Conservation (phyloP, 2,329 filamentous ascomycete species). For the Colletotrichum lini region DNA sequence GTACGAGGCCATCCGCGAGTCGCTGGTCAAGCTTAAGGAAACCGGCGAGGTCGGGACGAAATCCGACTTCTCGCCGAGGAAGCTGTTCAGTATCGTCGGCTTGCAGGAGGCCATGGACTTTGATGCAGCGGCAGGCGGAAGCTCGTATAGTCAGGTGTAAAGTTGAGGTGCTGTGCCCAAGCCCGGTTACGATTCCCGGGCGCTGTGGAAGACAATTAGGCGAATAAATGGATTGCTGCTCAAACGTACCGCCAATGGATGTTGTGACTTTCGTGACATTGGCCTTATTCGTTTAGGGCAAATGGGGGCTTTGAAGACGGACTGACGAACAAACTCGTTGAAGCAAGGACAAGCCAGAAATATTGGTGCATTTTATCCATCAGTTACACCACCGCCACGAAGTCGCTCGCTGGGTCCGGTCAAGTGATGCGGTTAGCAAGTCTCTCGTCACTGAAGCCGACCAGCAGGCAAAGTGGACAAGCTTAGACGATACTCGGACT, state of each 20-base stretch:
- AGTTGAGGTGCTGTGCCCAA: neutral
- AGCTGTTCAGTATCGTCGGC: slow-evolving; percentile 67
- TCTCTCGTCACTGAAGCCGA: neutral
- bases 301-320: neutral
- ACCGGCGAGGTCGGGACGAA: slow-evolving; percentile 55
- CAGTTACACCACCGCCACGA: neutral
- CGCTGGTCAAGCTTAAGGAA: slow-evolving; percentile 54
- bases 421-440: neutral
- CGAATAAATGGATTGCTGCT: accelerated
- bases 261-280: neutral
- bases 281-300: neutral
- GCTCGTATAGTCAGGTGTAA: slow-evolving; percentile 33
- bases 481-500: too few species aligned
- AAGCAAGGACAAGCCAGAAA: neutral
- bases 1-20: slow-evolving; percentile 58
- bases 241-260: neutral
- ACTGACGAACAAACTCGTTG: neutral
- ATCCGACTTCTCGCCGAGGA: slow-evolving; percentile 60
- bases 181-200: neutral
- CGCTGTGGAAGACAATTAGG: neutral
- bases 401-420: neutral
- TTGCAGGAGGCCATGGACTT: slow-evolving; percentile 65
- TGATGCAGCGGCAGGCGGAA: slow-evolving; percentile 51
- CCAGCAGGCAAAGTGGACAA: neutral
- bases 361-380: neutral